Conservation (phyloP, 129 eudicot genomes). For the Chrysanthemum makinoi region DNA sequence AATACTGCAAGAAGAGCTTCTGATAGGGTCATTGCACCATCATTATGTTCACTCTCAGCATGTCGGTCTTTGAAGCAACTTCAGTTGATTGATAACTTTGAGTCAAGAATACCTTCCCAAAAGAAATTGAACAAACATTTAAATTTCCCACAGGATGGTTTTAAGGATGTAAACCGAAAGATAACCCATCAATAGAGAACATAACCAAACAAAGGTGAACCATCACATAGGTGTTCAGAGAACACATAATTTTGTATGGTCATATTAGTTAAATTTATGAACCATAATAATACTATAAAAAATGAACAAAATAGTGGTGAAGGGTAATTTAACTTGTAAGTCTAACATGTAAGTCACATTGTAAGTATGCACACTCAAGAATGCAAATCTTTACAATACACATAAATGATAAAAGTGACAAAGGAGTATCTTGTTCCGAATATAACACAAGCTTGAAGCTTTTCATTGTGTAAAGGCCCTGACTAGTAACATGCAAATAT, state of each 20-base stretch:
- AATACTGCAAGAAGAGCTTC: conserved; percentile 33
- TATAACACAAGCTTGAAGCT: not conserved
- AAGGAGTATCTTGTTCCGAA: not conserved
- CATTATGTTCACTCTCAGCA: conserved; percentile 21
- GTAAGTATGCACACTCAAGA: not conserved
- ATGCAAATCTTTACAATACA: not conserved
- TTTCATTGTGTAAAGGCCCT: not conserved
- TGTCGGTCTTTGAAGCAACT: conserved; percentile 1
- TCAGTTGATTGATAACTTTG: conserved; percentile 24
- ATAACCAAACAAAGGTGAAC: not conserved
- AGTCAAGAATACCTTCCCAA: conserved; percentile 26
- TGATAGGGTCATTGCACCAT: conserved; percentile 26
- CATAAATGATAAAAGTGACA: too few species aligned
- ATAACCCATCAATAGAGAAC: not conserved
- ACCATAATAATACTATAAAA: not conserved
- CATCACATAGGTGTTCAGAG: not conserved
- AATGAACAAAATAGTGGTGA: not conserved
- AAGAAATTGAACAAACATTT: conserved; percentile 5
- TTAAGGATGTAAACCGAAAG: not conserved
- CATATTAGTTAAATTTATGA: not conserved
- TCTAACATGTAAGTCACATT: not conserved
- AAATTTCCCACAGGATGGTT: not conserved
- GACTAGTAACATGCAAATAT: too few species aligned
- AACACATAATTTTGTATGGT: not conserved
- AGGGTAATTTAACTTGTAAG: conserved; percentile 2